Evolutionary conservation across 225 moss, liverwort and hornwort genomes (phyloP).

Genomic region (Bryum argenteum): DNA sequence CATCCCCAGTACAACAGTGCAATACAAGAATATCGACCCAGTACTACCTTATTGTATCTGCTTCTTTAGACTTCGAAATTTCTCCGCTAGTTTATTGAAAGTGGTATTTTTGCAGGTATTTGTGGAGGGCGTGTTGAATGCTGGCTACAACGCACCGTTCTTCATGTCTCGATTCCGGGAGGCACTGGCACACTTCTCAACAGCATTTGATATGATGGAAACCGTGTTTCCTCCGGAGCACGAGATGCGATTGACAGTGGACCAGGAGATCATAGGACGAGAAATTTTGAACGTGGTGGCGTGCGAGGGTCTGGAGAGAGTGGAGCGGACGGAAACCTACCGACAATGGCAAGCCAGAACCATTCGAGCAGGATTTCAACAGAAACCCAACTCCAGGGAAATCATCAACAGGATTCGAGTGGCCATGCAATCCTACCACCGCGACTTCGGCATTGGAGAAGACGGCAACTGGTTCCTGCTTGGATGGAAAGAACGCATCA

Average conservation of each 20-base stretch:
- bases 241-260: slow-evolving; percentile 50
- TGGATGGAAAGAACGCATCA: slow-evolving; percentile 68
- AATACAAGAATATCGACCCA: not conserved
- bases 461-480: slow-evolving; percentile 72
- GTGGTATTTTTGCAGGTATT: slow-evolving; percentile 43
- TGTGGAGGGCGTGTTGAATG: slow-evolving; percentile 68
- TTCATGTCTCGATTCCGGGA: slow-evolving; percentile 80
- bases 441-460: slow-evolving; percentile 51
- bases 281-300: slow-evolving; percentile 86
- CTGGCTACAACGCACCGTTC: slow-evolving; percentile 86
- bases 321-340: slow-evolving; percentile 75
- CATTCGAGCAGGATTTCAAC: slow-evolving; percentile 85
- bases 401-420: slow-evolving; percentile 1
- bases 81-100: not conserved
- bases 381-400: slow-evolving; percentile 28
- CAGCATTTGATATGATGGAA: slow-evolving; percentile 60
- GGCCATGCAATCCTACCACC: slow-evolving; percentile 48
- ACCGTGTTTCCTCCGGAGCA: slow-evolving; percentile 50
- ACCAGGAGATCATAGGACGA: slow-evolving; percentile 72
- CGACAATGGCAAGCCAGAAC: slow-evolving; percentile 82
- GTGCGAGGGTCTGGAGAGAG: slow-evolving; percentile 82
- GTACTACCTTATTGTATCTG: not conserved
- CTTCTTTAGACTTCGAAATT: not conserved
- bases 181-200: slow-evolving; percentile 58
- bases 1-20: not conserved